phyloP scores from a whole-genome alignment of 1,284 basidiomycete genomes.

The Apiotrichum sp. region DNA sequence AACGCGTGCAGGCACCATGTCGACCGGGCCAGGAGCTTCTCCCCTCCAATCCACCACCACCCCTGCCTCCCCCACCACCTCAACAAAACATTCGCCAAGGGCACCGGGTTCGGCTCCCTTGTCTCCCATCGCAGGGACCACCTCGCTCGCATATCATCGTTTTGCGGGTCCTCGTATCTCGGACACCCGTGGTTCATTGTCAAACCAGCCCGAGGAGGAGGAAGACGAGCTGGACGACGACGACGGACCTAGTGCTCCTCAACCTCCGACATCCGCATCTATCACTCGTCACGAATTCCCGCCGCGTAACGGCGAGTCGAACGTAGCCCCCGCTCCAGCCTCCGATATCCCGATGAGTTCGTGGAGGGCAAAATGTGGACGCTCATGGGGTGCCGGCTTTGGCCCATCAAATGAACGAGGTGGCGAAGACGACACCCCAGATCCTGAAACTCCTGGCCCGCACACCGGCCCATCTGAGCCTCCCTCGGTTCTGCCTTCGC shows the following conservation, averaged over 20 bases:
- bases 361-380: conserved; percentile 21
- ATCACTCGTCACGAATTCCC: background rate
- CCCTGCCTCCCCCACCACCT: conserved; percentile 4
- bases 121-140: conserved; percentile 10
- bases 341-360: conserved; percentile 9
- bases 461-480: conserved; percentile 1
- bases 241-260: conserved; percentile 2
- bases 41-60: conserved; percentile 1
- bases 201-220: conserved; percentile 13
- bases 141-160: conserved; percentile 7
- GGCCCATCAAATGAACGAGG: conserved; percentile 36
- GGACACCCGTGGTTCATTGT: conserved; percentile 13
- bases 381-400: conserved; percentile 24
- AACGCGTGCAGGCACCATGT: conserved; percentile 8
- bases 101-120: conserved; percentile 10
- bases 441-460: conserved; percentile 3
- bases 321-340: background rate
- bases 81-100: conserved; percentile 12
- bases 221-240: conserved; percentile 17
- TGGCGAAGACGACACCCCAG: conserved; percentile 21
- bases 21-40: conserved; percentile 9
- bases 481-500: conserved; percentile 2
- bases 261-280: background rate
- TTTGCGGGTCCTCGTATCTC: conserved; percentile 14
- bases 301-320: background rate